Evolutionary conservation across 2,329 filamentous ascomycete species (phyloP).

Genomic region (Paramyrothecium sp.): DNA sequence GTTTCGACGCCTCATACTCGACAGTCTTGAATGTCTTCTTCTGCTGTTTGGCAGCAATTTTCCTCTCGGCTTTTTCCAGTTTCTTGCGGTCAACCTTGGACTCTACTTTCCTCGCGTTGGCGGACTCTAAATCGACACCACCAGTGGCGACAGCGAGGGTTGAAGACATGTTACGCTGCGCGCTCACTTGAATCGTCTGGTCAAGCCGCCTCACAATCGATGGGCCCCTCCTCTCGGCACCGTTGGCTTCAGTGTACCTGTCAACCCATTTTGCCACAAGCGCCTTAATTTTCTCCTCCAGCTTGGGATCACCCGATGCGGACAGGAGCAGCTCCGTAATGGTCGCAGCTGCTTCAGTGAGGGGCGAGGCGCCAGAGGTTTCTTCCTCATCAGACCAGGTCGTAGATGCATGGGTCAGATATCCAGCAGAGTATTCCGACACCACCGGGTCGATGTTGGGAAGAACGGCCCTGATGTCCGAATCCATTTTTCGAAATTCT

Average conservation of each 20-base stretch:
- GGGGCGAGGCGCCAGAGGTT: constrained; percentile 65
- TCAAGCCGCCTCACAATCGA: constrained; percentile 82
- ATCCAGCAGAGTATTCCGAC: constrained; percentile 91
- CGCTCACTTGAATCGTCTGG: constrained; percentile 90
- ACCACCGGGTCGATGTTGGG: constrained; percentile 86
- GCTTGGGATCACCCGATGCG: constrained; percentile 77
- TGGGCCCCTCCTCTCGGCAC: constrained; percentile 68
- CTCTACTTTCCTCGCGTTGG: constrained; percentile 90
- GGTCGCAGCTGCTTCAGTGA: constrained; percentile 78
- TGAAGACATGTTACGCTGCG: constrained; percentile 93
- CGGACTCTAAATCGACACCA: constrained; percentile 88
- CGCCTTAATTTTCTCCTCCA: constrained; percentile 75
- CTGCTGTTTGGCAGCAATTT: constrained; percentile 97
- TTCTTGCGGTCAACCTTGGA: constrained; percentile 98
- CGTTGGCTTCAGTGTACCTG: constrained; percentile 73
- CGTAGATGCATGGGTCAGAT: constrained; percentile 89
- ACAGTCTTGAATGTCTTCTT: constrained; percentile 99
- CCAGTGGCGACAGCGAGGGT: constrained; percentile 84
- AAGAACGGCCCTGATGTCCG: constrained; percentile 80
- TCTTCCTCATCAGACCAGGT: constrained; percentile 76
- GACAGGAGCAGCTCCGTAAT: constrained; percentile 90
- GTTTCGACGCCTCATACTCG: constrained; percentile 90
- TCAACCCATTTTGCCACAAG: constrained; percentile 89
- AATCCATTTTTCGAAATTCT: constrained; percentile 70
- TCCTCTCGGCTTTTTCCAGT: constrained; percentile 95